Base-by-base conservation (phyloP, 768 basidiomycete species). In the Clitopilus passeckerianus region DNA sequence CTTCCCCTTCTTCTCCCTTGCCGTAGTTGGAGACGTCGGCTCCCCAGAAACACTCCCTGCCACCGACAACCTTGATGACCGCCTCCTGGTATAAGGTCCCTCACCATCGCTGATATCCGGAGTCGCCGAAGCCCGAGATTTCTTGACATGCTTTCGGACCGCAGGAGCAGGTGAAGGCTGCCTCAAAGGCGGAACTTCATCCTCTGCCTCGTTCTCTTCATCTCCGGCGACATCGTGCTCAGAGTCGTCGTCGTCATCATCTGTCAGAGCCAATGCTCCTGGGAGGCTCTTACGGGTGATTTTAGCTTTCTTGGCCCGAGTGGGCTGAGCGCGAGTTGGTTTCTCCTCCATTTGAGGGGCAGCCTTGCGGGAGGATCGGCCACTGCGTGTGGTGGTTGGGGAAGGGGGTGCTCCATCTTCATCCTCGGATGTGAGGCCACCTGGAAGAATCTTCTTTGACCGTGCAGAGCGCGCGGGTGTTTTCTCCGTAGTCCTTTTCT, bases 21-120 rank as follows among this genome's bases (percentile, higher is more conserved):
- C 30, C 30, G 63, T 67, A 30, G 59, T 62, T 57, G 71, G 67
- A 1, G 70, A 70, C 15, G 71, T 68, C 12, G 61, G 46, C 15
- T 64, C 63, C 12, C 56, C 58, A 24, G 61, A 53, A 16, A 55
- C 70, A 22, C 66, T 67, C 7, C 71, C 72, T 4, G 65, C 64
- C 12, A 67, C 67, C 24, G 75, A 70, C 59, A 82, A 59, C 59
- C 80, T 74, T 20, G 79, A 76, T 24, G 80, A 82, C 59, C 80
- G 67, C 58, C 80, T 69, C 60, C 79, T 70, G 6, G 76, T 77
- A 62, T 72, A 71, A 9, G 71, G 62, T 7, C 71, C 74, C 56
- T 72, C 74, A 34, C 56, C 60, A 56, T 74, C 74, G 22, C 68
- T 69, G 12, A 66, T 50, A 55, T 76, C 75, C 18, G 70, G 70